Base-by-base conservation (phyloP, 345 rosid species). In the Syzygium aqueum region DNA sequence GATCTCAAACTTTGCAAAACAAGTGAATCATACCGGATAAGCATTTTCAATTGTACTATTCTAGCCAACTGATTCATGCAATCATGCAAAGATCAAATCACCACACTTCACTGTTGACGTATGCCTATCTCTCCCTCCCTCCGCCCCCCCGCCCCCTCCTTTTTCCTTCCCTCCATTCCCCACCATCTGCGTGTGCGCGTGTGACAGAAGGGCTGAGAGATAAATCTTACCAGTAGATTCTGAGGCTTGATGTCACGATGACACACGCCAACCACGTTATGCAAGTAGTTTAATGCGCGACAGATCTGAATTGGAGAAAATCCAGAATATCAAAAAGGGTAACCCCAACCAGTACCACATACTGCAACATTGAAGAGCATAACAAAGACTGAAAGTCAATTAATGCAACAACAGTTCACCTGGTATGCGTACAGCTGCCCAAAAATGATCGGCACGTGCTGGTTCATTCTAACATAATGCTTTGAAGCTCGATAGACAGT, bases 201-300 rank as follows among this genome's bases (percentile, higher is more conserved):
- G 43, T 50, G 63, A 56, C 67, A 40, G 13, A 40, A 73, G n/a
- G 28, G 85, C 65, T 53, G 37, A 85, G 65, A 88, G 87, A 77
- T 50, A 89, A 78, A 77, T 33, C 94, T 90, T 93, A 97, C 99
- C 97, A 97, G 89, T 90, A 97, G 90, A 92, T 97, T 97, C 90
- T 96, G 99, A 30, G 99, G 99, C 94, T 96, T 97, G 88, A 97
- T 96, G 92, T 97, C 99, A 85, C 99, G 99, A 88, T 97, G 99
- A 87, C 98, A 96, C 84, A 96, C 98, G 84, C 98, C 97, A 91
- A 95, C 90, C 61, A 97, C 98, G 77, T 93, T 90, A 88, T 97
- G 99, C 88, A 97, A 90, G 92, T 96, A 97, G 93, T 95, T 97
- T 84, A 97, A 93, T 8, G 96, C 99, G 22, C 99, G 99, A 50